A percentile compares a stretch with the other conserved stretches of the same genome.
These are phyloP conservation scores for Oenanthe javanica DNA, from an alignment of 140 eudicot genomes.

Conservation along the genomic window DNA sequence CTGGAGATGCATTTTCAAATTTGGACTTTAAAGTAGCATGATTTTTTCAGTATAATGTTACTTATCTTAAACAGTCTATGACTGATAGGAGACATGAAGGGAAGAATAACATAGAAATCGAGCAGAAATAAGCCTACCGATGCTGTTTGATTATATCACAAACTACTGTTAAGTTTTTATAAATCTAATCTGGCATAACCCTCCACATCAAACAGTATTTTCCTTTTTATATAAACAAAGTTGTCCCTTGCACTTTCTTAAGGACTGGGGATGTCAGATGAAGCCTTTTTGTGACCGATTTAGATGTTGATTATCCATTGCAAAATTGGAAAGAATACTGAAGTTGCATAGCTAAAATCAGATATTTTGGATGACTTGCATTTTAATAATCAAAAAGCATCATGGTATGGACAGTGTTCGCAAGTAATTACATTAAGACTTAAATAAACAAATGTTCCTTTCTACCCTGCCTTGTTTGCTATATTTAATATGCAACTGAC, in stretches of 20 bases:
- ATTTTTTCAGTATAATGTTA: neutral
- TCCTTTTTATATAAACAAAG: neutral
- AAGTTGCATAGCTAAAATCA: neutral
- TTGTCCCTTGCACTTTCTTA: neutral
- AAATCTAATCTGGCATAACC: neutral
- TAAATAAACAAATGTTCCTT: too few species aligned
- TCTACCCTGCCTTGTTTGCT: neutral
- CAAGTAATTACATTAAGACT: too few species aligned
- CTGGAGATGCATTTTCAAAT: neutral
- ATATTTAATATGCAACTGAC: neutral
- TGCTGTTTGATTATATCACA: neutral
- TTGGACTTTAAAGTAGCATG: neutral
- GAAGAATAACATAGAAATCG: neutral
- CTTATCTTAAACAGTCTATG: neutral
- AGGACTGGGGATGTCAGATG: neutral
- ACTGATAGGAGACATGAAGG: neutral
- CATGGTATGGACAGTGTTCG: neutral
- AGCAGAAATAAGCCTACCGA: neutral
- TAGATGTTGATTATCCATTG: neutral
- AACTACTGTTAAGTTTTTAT: neutral
- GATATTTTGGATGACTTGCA: neutral
- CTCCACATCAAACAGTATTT: neutral
- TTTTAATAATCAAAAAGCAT: neutral
- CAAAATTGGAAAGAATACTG: neutral
- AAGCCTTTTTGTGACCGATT: neutral